These are phyloP conservation scores for Sporothrix euskadiensis DNA, from an alignment of 2,329 filamentous ascomycete species.

Conservation along the genomic window DNA sequence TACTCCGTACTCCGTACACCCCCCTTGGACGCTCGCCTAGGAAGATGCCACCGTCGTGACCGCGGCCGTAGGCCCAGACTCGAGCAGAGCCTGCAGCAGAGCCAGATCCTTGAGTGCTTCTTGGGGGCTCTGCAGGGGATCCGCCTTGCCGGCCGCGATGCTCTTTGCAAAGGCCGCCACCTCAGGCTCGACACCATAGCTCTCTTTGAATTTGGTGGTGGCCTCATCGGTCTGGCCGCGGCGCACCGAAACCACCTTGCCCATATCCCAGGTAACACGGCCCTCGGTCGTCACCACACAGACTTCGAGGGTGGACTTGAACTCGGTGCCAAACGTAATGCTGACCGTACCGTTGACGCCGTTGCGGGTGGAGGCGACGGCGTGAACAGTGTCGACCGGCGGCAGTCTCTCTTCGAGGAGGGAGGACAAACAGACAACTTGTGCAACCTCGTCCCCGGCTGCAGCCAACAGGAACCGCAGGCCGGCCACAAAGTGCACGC, in stretches of 20 bases:
- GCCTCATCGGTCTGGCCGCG: slow-evolving; percentile 15
- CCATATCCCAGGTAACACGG: slow-evolving; percentile 34
- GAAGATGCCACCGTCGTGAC: not conserved
- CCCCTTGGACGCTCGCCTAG: not conserved
- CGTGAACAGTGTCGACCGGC: slow-evolving; percentile 67
- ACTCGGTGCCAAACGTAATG: slow-evolving; percentile 40
- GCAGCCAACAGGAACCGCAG: slow-evolving; percentile 59
- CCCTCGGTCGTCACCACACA: slow-evolving; percentile 38
- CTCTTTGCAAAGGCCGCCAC: slow-evolving; percentile 37
- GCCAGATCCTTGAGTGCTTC: slow-evolving; percentile 39
- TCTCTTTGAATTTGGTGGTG: not conserved
- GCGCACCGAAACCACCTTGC: slow-evolving; percentile 32
- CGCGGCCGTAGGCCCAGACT: slow-evolving; percentile 35
- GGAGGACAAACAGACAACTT: slow-evolving; percentile 56
- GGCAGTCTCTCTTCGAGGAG: slow-evolving; percentile 58
- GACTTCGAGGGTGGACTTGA: slow-evolving; percentile 35
- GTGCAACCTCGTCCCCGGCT: slow-evolving; percentile 44
- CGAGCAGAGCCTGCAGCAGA: slow-evolving; percentile 38
- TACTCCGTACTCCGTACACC: not conserved
- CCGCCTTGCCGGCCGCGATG: slow-evolving; percentile 33
- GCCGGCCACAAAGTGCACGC: slow-evolving; percentile 69
- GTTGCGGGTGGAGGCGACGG: slow-evolving; percentile 43
- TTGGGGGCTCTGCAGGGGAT: slow-evolving; percentile 35
- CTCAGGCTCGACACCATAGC: slow-evolving; percentile 37
- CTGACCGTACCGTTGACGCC: slow-evolving; percentile 35